phyloP scores from a whole-genome alignment of 257 asterid species.

The Jacaranda mimosifolia region DNA sequence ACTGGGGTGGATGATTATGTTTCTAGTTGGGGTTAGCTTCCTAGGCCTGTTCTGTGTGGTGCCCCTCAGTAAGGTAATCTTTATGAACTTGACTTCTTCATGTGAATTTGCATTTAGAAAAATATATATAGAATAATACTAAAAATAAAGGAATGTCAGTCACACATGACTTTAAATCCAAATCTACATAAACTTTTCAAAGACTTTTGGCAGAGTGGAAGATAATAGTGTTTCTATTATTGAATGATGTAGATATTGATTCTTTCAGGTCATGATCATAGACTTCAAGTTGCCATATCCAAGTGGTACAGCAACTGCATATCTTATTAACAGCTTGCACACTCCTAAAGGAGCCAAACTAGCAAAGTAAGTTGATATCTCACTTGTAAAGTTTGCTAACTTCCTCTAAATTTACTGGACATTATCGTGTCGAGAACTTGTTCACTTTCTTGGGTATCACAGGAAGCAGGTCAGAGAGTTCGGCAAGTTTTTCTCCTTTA shows the following conservation, averaged over 20 bases:
- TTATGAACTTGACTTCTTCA: too few relatives aligned
- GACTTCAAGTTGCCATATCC: constrained; percentile 39
- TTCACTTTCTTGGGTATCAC: constrained; percentile 1
- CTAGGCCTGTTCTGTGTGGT: constrained; percentile 68
- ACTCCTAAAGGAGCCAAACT: constrained; percentile 38
- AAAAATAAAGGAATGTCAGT: too few relatives aligned
- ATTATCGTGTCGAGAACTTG: too few relatives aligned
- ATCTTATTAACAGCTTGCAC: constrained; percentile 39
- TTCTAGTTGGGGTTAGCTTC: constrained; percentile 63
- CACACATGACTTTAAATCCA: too few relatives aligned
- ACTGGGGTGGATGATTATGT: constrained; percentile 69
- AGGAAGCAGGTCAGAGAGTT: constrained; percentile 63
- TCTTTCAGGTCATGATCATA: constrained; percentile 29
- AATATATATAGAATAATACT: too few relatives aligned
- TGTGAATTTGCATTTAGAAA: too few relatives aligned
- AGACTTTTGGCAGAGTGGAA: too few relatives aligned
- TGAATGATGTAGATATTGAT: not conserved
- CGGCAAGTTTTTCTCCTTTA: constrained; percentile 66
- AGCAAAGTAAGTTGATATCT: constrained; percentile 17
- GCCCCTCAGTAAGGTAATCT: constrained; percentile 66
- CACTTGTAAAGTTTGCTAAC: not conserved
- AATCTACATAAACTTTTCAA: too few relatives aligned
- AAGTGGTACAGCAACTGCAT: constrained; percentile 39
- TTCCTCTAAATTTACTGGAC: not conserved
- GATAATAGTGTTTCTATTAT: too few relatives aligned